phyloP scores from a whole-genome alignment of 805 yeast genomes.

The Pichia ethanolica region DNA sequence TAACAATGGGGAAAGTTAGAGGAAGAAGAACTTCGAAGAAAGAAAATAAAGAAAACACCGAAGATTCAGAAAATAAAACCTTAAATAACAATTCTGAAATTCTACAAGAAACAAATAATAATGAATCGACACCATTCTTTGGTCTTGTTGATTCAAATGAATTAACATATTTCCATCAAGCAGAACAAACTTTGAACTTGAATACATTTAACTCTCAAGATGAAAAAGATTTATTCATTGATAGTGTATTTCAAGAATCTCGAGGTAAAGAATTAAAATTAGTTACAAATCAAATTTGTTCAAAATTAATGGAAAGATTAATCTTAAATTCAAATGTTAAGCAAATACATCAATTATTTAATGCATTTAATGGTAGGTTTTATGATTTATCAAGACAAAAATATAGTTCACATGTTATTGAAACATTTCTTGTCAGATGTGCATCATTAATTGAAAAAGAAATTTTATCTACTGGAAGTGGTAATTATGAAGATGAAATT shows the following conservation, averaged over 20 bases:
- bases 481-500: slow-evolving; percentile 22
- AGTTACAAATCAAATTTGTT: slow-evolving; percentile 91
- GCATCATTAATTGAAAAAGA: slow-evolving; percentile 75
- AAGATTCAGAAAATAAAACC: not conserved
- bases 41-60: slow-evolving; percentile 8
- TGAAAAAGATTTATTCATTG: slow-evolving; percentile 64
- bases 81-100: not conserved
- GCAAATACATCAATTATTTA: slow-evolving; percentile 60
- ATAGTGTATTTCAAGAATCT: slow-evolving; percentile 77
- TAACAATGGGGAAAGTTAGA: slow-evolving; percentile 24
- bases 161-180: slow-evolving; percentile 85
- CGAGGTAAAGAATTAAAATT: slow-evolving; percentile 85
- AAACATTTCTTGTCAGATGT: slow-evolving; percentile 68
- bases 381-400: slow-evolving; percentile 76
- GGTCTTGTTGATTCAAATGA: slow-evolving; percentile 83
- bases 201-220: slow-evolving; percentile 70
- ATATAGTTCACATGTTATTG: slow-evolving; percentile 89
- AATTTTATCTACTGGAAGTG: slow-evolving; percentile 39
- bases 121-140: slow-evolving; percentile 47
- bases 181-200: slow-evolving; percentile 77
- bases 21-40: slow-evolving; percentile 27
- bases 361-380: slow-evolving; percentile 65
- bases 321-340: slow-evolving; percentile 56
- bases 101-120: not conserved
- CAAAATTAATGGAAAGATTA: slow-evolving; percentile 84